Conservation (phyloP, 352 stramenopile genomes). For the Saprolegnia diclina region DNA sequence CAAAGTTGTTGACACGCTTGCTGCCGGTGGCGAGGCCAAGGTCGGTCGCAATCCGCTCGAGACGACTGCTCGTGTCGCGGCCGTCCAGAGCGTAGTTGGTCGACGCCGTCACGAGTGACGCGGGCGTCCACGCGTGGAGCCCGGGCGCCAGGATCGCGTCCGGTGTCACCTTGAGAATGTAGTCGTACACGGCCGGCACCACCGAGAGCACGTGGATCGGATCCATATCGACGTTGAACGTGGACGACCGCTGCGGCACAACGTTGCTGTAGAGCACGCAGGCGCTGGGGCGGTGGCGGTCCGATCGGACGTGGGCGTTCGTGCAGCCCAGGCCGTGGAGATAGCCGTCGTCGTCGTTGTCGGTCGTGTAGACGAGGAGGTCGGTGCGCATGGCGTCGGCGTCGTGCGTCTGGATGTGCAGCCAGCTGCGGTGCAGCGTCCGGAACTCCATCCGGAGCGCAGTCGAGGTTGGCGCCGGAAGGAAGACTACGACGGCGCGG, state of each 20-base stretch:
- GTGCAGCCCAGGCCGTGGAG: neutral
- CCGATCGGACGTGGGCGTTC: neutral
- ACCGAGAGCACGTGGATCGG: neutral
- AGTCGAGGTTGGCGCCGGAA: neutral
- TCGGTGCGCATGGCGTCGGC: neutral
- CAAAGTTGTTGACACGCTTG: constrained; percentile 1
- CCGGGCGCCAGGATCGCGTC: constrained; percentile 16
- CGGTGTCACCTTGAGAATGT: neutral
- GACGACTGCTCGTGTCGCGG: neutral
- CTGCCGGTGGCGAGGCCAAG: neutral
- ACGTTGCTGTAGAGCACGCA: neutral
- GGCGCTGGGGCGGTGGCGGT: neutral
- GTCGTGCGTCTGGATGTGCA: neutral
- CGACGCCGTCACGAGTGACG: neutral
- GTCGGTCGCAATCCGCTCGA: neutral
- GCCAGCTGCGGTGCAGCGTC: neutral
- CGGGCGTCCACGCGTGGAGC: constrained; percentile 1
- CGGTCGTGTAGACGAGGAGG: neutral
- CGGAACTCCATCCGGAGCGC: neutral
- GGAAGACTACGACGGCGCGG: neutral
- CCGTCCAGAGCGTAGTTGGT: neutral
- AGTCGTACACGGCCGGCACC: constrained; percentile 1
- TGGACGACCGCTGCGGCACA: neutral
- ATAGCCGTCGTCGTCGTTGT: neutral
- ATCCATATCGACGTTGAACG: neutral